Evolutionary conservation across 1,284 basidiomycete species (phyloP).

Genomic region (Xerocomus amazonicus): DNA sequence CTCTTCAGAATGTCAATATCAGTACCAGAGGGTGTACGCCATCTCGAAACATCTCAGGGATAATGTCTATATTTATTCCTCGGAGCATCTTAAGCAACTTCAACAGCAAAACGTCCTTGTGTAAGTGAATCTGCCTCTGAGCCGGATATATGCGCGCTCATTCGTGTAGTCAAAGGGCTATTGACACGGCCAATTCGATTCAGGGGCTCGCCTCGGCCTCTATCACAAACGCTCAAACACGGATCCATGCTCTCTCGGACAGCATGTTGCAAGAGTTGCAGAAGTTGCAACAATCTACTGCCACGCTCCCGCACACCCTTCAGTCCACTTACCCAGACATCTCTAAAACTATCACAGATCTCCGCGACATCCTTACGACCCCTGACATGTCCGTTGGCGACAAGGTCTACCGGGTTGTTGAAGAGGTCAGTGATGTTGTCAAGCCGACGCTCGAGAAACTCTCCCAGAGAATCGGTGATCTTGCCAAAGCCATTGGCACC

Average conservation of each 20-base stretch:
- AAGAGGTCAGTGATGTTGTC: slow-evolving; percentile 56
- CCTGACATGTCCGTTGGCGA: slow-evolving; percentile 56
- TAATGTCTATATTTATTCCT: slow-evolving; percentile 60
- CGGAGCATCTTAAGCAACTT: slow-evolving; percentile 67
- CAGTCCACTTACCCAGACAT: slow-evolving; percentile 52
- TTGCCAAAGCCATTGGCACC: slow-evolving; percentile 23
- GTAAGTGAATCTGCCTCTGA: slow-evolving; percentile 38
- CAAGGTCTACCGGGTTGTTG: slow-evolving; percentile 53
- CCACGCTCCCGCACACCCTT: slow-evolving; percentile 52
- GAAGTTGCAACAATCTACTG: slow-evolving; percentile 58
- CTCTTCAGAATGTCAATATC: slow-evolving; percentile 50
- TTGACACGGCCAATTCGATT: slow-evolving; percentile 62
- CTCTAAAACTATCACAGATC: slow-evolving; percentile 45
- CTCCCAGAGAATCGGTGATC: slow-evolving; percentile 26
- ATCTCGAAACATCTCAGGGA: slow-evolving; percentile 62
- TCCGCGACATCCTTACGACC: slow-evolving; percentile 48
- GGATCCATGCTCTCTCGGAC: slow-evolving; percentile 56
- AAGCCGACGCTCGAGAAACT: slow-evolving; percentile 51
- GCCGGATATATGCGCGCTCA: slow-evolving; percentile 8
- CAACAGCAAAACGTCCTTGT: slow-evolving; percentile 64
- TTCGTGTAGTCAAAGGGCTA: slow-evolving; percentile 57
- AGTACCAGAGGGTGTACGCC: slow-evolving; percentile 68
- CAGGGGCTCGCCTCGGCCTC: slow-evolving; percentile 54
- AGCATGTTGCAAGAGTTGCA: slow-evolving; percentile 62
- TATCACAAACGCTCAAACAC: slow-evolving; percentile 45